Percentiles rank a stretch among this genome's conserved stretches.
phyloP scores from a whole-genome alignment of 1,139 yeast species.

The Suhomyces guaymorum region DNA sequence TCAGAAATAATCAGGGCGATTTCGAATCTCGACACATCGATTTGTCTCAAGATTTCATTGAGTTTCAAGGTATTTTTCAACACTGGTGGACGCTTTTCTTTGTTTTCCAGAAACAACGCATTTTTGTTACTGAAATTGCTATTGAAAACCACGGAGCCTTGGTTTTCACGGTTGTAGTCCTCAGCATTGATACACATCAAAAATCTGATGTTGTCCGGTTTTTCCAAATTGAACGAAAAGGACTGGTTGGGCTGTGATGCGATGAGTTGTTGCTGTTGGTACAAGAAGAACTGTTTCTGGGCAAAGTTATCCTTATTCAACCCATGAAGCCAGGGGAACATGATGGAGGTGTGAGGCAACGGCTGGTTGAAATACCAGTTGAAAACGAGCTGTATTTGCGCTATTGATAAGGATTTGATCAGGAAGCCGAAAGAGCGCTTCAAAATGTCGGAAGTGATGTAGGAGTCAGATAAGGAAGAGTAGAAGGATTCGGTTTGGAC shows the following conservation, averaged over 20 bases:
- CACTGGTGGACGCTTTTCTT: conserved; percentile 15
- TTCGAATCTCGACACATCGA: conserved; percentile 41
- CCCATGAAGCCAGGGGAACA: conserved; percentile 95
- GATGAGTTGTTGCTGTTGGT: conserved; percentile 26
- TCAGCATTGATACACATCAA: conserved; percentile 55
- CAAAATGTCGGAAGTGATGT: conserved; percentile 1
- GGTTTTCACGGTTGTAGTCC: conserved; percentile 17
- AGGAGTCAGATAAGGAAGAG: conserved; percentile 7
- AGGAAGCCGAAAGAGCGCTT: conserved; percentile 4
- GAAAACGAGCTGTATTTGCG: conserved; percentile 38
- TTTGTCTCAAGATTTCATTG: conserved; percentile 56
- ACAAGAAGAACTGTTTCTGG: conserved; percentile 44
- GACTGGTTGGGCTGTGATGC: conserved; percentile 6
- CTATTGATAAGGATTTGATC: conserved; percentile 27
- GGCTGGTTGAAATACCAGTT: conserved; percentile 51
- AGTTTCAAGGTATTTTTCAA: conserved; percentile 66
- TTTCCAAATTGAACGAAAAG: conserved; percentile 13
- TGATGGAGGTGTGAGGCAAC: conserved; percentile 63
- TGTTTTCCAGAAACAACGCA: conserved; percentile 6
- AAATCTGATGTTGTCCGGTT: conserved; percentile 34
- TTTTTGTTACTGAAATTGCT: conserved; percentile 1
- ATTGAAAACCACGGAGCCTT: conserved; percentile 9
- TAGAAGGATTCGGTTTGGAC: conserved; percentile 26
- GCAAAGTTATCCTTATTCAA: conserved; percentile 53
- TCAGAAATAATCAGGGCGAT: conserved; percentile 26